Base-by-base conservation (phyloP, 768 basidiomycete species). In the Kwoniella sp. region DNA sequence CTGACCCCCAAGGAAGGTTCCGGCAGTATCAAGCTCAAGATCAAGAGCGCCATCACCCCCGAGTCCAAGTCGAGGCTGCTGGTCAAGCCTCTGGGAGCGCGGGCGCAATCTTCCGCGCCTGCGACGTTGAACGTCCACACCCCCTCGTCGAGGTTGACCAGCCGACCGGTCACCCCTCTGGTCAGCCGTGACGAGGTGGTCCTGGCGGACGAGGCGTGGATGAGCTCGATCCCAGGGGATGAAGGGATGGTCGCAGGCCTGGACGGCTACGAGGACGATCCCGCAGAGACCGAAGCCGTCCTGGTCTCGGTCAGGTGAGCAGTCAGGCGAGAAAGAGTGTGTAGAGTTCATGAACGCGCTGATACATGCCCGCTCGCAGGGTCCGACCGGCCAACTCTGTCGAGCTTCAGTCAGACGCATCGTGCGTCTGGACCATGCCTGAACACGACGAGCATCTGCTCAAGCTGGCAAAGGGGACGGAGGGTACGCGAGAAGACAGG, bases 221-320 rank as follows among this genome's bases (percentile, higher is more conserved):
- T 60, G 43, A 39, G 31, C 17, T 17, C 25, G 12, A 17, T 17
- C 5, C 32, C 27, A 8, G 36, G 36, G n/a, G 28, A 44, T 32
- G 41, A 39, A 9, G 47, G 19, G 20, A 32, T 55, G 15, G 63
- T 41, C 15, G 25, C 39, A 11, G 42, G 27, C 9, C 31, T 57
- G 5, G 56, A 56, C 3, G 56, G 54, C 10, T 41, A 40, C 14
- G 50, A 50, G n/a, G 54, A 61, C 29, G 49, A 48, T 26, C 20
- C 58, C 37, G 60, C 41, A 15, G 50, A 57, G 40, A 59, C 56
- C 5, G 68, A 73, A 48, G 60, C 67, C n/a, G 72, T 73, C 1
- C 36, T 70, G 25, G 70, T 73, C 3, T 67, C 72, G 45, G 68
- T 73, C 23, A 45, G 72, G 72, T 73, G 34, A 43, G 29, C 33